Base-by-base conservation (phyloP, 1,284 basidiomycete species). In the Pholiota adiposa region DNA sequence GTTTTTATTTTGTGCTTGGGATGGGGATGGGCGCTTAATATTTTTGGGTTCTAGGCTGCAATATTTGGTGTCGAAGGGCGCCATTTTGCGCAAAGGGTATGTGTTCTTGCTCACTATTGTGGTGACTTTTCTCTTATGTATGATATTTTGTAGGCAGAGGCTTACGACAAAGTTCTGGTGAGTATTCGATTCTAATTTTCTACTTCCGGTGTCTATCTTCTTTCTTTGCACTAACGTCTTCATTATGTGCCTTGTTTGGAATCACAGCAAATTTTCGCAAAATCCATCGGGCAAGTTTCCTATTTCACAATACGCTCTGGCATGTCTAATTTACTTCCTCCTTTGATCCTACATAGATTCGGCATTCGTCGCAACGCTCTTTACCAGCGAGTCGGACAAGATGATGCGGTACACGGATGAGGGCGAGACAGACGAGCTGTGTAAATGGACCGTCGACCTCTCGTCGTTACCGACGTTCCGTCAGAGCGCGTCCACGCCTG, bases 391-490 rank as follows among this genome's bases (percentile, higher is more conserved):
- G 59, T 78, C 79, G 19, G 88, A 90, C 65, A 84, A 80, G 67
- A 79, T 88, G 56, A 89, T 92, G 87, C 80, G 91, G 59, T 93
- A 91, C 68, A 90, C 88, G 4, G 92, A 93, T 69, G 91, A 93
- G 77, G 89, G 88, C 14, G 89, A 89, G 68, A 87, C 85, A 12
- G 77, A 71, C 52, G 90, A 92, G 69, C 76, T 94, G 55, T 94
- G 92, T 77, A 88, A 90, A 74, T 94, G 92, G 92, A 91, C 88
- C 6, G 91, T 93, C 44, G 89, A 94, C 73, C 79, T 94, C 53
- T 83, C 85, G 46, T 83, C 87, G 25, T 73, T 94, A 59, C 91
- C 91, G 29, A 86, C 85, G 44, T 94, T 92, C 78, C 85, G 84
- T 70, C 84, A 86, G 63, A 87, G 88, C 64, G 86, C 87, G 46